These are phyloP conservation scores for Sphagnum tenellum DNA, from an alignment of 225 moss, liverwort and hornwort species.

Conservation along the genomic window DNA sequence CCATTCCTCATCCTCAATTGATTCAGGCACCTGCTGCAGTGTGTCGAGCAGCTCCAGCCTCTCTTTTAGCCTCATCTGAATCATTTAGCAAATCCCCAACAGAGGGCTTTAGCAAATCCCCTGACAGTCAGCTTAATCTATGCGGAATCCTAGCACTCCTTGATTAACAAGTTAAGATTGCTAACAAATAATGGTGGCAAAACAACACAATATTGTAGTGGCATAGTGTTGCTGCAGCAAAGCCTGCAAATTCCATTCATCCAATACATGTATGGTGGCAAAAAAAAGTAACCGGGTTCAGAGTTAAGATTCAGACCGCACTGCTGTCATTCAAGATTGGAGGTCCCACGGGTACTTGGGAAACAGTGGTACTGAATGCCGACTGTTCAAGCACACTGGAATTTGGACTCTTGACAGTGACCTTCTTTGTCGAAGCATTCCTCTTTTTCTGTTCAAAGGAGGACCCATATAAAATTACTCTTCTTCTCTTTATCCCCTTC, in stretches of 20 bases:
- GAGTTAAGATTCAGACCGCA: conserved; percentile 16
- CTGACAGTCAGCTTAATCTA: too few relatives aligned
- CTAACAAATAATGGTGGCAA: too few relatives aligned
- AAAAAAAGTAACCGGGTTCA: too few relatives aligned
- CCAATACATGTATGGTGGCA: too few relatives aligned
- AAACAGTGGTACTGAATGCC: conserved; percentile 33
- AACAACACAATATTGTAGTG: conserved; percentile 6
- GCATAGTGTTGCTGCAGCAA: conserved; percentile 1
- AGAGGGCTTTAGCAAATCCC: too few relatives aligned
- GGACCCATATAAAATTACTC: not conserved
- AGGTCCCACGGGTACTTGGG: conserved; percentile 56
- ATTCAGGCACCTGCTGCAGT: conserved; percentile 56
- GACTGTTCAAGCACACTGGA: conserved; percentile 45
- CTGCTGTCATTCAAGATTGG: conserved; percentile 49
- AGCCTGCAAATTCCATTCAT: too few relatives aligned
- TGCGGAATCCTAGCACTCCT: too few relatives aligned
- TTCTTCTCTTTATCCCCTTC: too few relatives aligned
- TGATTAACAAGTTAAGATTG: too few relatives aligned
- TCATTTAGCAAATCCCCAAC: too few relatives aligned
- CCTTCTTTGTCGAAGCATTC: conserved; percentile 24
- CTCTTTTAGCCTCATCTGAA: conserved; percentile 54
- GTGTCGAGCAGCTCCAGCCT: conserved; percentile 65
- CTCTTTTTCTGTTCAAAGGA: conserved; percentile 38
- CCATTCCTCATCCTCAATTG: conserved; percentile 61
- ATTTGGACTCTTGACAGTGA: conserved; percentile 29